Conservation (phyloP, 805 yeast species). For the Myxozyma melibiosi region DNA sequence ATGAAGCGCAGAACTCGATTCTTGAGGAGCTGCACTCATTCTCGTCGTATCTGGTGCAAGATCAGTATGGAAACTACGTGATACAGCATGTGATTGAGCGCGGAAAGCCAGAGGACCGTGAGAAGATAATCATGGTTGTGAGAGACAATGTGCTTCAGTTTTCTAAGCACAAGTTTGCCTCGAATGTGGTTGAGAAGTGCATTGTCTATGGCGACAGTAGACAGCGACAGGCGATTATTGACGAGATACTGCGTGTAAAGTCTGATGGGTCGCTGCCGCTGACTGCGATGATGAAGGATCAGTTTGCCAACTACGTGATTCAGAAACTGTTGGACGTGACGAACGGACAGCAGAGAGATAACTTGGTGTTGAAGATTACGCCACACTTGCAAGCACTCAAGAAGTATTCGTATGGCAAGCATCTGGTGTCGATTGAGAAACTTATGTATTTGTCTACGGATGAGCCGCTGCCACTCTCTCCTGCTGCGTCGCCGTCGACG, state of each 20-base stretch:
- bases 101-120: conserved; percentile 62
- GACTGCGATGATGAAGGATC: conserved; percentile 95
- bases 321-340: conserved; percentile 89
- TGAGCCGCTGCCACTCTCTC: conserved; percentile 7
- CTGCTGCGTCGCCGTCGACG: conserved; percentile 1
- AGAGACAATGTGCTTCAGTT: conserved; percentile 71
- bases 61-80: conserved; percentile 97
- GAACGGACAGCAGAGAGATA: conserved; percentile 65
- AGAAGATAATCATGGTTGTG: conserved; percentile 66
- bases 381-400: conserved; percentile 77
- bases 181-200: conserved; percentile 95
- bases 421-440: conserved; percentile 42
- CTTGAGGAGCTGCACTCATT: conserved; percentile 71
- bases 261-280: conserved; percentile 48
- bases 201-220: conserved; percentile 67
- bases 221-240: conserved; percentile 65
- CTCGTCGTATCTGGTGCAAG: conserved; percentile 79
- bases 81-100: conserved; percentile 92
- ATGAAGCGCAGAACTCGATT: conserved; percentile 65
- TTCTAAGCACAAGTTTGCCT: conserved; percentile 96
- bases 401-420: conserved; percentile 74
- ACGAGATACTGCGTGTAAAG: conserved; percentile 52
- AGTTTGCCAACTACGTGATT: conserved; percentile 95
- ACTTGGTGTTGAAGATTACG: conserved; percentile 72
- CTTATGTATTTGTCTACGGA: conserved; percentile 26